Base-by-base conservation (phyloP, 148 eudicot genomes). In the Heliamphora exappendiculata region DNA sequence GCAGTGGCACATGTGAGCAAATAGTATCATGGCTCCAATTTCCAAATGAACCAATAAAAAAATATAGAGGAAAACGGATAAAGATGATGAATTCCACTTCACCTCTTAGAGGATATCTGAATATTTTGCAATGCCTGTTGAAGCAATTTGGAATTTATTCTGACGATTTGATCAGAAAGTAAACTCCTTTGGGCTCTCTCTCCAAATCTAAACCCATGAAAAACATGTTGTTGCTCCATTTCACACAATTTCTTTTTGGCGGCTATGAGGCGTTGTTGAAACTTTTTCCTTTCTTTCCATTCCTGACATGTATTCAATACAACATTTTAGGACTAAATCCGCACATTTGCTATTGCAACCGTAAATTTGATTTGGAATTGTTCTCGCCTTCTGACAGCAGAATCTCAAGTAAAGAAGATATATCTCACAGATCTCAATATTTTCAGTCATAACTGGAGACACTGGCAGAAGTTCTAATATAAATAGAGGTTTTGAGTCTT, bases 251-350 rank as follows among this genome's bases (percentile, higher is more conserved):
- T 94, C 93, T 92, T 94, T 79, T 94, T 94, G n/a, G 97, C 97
- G 41, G 94, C 90, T 82, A 90, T 87, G 59, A 94, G 86, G 55
- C 81, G 94, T 73, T 93, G 85, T 68, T 91, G 96, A 59, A 81
- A 82, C 87, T 89, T 88, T 81, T 92, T 94, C 82, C 88, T 94
- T 73, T 92, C 97, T 81, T 86, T 94, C 98, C 98, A 94, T 80
- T 89, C 97, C 98, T 94, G 81, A 78, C 68, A 76, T 53, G 74
- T 53, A 66, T 51, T n/a, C 36, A 44, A 66, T 31, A 59, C 41
- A 64, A 42, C 41, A 50, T 62, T 31, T 78, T 54, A 83, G 63
- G 70, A 78, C 50, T 49, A 33, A 16, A 72, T 63, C 34, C 70
- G 50, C 36, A 78, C 45, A 60, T 12, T 17, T 31, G 47, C 79